Conservation (phyloP, 441 rosid genomes). For the Erodium texanum region DNA sequence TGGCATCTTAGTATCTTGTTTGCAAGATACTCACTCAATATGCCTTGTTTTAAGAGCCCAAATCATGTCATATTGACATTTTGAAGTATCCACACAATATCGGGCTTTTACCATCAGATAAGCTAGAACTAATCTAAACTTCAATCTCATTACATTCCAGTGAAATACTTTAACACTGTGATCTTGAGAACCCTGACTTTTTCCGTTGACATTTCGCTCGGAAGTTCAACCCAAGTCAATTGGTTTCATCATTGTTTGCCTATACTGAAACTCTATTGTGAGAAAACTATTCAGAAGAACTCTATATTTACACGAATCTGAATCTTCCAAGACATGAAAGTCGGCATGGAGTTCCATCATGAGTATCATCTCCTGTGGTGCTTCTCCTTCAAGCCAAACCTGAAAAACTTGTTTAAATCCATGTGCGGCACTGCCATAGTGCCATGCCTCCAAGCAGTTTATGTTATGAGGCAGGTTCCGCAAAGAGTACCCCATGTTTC, state of each 20-base stretch:
- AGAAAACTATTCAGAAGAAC: background rate
- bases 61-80: background rate
- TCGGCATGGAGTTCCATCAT: background rate
- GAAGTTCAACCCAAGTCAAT: background rate
- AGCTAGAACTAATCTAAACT: background rate
- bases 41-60: background rate
- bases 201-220: background rate
- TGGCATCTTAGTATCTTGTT: background rate
- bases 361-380: background rate
- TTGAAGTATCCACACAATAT: background rate
- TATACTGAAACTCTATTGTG: background rate
- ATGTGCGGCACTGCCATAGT: background rate
- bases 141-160: background rate
- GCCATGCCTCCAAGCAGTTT: background rate
- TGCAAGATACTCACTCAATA: background rate
- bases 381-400: background rate
- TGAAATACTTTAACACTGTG: background rate
- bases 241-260: background rate
- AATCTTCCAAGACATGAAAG: background rate
- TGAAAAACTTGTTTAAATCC: background rate
- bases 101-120: background rate
- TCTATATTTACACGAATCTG: background rate
- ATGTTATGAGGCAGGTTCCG: background rate
- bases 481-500: background rate
- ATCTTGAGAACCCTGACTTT: slow-evolving; percentile 1